phyloP scores from a whole-genome alignment of 2,329 filamentous ascomycete genomes.

The Gaeumannomyces tritici region DNA sequence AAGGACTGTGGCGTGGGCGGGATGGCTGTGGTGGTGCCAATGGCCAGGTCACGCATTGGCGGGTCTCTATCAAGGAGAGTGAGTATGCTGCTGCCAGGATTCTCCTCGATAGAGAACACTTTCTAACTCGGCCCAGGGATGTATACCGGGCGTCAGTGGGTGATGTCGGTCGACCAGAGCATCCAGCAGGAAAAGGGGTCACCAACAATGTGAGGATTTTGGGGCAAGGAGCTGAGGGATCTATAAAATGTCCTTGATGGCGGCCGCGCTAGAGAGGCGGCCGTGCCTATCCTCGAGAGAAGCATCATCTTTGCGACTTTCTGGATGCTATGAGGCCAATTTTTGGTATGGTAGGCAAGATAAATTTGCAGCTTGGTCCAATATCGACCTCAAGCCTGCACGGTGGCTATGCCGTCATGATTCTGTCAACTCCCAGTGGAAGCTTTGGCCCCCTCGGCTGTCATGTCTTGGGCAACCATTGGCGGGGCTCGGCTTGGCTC shows the following conservation, averaged over 20 bases:
- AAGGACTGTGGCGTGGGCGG: slow-evolving; percentile 54
- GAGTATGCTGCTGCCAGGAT: slow-evolving; percentile 40
- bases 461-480: not conserved
- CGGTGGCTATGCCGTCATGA: not conserved
- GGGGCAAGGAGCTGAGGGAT: slow-evolving; percentile 34
- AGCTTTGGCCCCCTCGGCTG: not conserved
- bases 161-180: too few relatives aligned
- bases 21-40: slow-evolving; percentile 48
- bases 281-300: not conserved
- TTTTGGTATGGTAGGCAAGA: not conserved
- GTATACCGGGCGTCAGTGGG: not conserved
- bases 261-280: slow-evolving; percentile 5
- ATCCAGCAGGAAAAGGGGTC: not conserved
- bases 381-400: too few relatives aligned
- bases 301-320: not conserved
- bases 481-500: not conserved
- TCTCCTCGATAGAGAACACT: slow-evolving; percentile 40
- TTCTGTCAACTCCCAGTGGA: not conserved
- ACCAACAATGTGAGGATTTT: slow-evolving; percentile 45
- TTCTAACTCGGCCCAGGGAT: slow-evolving; percentile 30
- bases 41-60: slow-evolving; percentile 41
- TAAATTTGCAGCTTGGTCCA: too few relatives aligned
- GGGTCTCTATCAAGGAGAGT: slow-evolving; percentile 50
- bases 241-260: slow-evolving; percentile 16
- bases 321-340: not conserved